Percentiles rank a stretch among this genome's conserved stretches.
These are phyloP conservation scores for Ceratocystis cubensis DNA, from an alignment of 2,329 filamentous ascomycete species.

Conservation along the genomic window DNA sequence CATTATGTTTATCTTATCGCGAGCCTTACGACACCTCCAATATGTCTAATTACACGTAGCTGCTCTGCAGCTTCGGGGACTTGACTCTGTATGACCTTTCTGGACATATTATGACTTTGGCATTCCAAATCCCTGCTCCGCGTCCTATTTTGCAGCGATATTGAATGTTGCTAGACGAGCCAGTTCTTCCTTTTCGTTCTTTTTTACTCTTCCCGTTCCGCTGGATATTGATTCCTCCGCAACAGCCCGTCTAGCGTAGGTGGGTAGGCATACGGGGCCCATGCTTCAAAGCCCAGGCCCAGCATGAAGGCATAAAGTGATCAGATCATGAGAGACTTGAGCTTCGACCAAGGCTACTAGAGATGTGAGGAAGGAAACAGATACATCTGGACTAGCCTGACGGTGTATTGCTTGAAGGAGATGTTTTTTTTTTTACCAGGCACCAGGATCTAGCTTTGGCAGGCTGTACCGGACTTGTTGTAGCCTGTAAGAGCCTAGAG, in stretches of 20 bases:
- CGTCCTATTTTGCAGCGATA: neutral
- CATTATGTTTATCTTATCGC: too few species aligned
- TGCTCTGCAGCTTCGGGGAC: too few species aligned
- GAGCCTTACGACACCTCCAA: too few species aligned
- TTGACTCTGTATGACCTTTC: too few species aligned
- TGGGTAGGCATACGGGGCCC: neutral
- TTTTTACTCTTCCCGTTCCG: constrained; percentile 1
- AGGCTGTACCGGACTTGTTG: neutral
- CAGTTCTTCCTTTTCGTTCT: neutral
- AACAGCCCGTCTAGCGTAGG: neutral
- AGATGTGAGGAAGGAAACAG: neutral
- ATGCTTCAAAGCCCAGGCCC: constrained; percentile 5
- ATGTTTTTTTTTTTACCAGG: neutral
- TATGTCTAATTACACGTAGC: too few species aligned
- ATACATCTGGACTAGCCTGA: neutral
- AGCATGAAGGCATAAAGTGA: constrained; percentile 1
- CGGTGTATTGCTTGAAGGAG: neutral
- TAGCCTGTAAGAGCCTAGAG: neutral
- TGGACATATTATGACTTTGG: too few species aligned
- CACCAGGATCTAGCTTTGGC: neutral
- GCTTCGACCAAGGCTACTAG: neutral
- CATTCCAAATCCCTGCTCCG: neutral
- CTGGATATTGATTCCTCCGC: neutral
- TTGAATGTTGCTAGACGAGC: neutral
- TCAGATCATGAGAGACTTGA: constrained; percentile 7